phyloP scores from a whole-genome alignment of 2,329 filamentous ascomycete genomes.

The Ustulina deusta region DNA sequence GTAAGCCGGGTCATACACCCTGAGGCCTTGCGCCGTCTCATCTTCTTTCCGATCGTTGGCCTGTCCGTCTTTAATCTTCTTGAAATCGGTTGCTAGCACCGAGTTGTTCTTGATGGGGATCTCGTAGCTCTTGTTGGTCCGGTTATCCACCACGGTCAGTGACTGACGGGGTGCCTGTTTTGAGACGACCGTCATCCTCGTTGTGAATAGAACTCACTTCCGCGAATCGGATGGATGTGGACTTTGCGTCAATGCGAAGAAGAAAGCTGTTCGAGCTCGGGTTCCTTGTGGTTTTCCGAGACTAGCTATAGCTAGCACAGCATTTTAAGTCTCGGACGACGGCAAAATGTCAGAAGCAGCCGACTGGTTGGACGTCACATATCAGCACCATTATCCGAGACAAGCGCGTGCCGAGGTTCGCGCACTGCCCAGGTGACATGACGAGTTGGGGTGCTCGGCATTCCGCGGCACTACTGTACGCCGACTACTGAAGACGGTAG shows the following conservation, averaged over 20 bases:
- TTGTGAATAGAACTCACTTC: not conserved
- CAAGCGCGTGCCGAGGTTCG: slow-evolving; percentile 33
- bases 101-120: slow-evolving; percentile 63
- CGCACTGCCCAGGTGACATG: not conserved
- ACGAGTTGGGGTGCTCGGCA: slow-evolving; percentile 26
- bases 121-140: slow-evolving; percentile 61
- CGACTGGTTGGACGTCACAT: slow-evolving; percentile 5
- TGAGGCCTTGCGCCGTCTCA: slow-evolving; percentile 62
- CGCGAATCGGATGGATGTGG: no score
- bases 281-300: not conserved
- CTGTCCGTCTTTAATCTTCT: slow-evolving; percentile 59
- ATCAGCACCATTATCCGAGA: slow-evolving; percentile 13
- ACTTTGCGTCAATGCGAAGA: not conserved
- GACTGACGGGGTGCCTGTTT: slow-evolving; percentile 48
- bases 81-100: slow-evolving; percentile 63
- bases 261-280: not conserved
- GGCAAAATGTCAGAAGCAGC: slow-evolving; percentile 36
- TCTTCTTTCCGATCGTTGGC: slow-evolving; percentile 57
- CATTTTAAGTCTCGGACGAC: slow-evolving; percentile 12
- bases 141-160: slow-evolving; percentile 62
- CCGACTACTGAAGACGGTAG: no score
- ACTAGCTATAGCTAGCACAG: not conserved
- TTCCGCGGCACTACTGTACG: slow-evolving; percentile 20
- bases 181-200: slow-evolving; percentile 47
- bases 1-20: slow-evolving; percentile 64